phyloP scores from a whole-genome alignment of 192 early-diverging fungal species.

The Coemansia sp. region DNA sequence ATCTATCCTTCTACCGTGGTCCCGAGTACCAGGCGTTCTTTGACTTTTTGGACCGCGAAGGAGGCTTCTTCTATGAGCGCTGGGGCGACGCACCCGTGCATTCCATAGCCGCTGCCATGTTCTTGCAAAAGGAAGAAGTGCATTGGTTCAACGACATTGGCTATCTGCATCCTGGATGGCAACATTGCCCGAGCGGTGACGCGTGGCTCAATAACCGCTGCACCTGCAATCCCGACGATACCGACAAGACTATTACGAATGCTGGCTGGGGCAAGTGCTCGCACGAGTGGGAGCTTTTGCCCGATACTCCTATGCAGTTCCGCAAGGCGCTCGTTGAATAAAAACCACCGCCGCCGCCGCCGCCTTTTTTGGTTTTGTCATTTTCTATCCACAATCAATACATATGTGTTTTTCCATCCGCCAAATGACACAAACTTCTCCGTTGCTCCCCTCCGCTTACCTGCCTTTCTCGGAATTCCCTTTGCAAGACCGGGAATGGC shows the following conservation, averaged over 20 bases:
- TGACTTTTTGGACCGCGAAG: conserved; percentile 63
- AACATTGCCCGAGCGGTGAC: conserved; percentile 48
- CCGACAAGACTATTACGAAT: conserved; percentile 33
- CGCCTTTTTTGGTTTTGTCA: background rate
- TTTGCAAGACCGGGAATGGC: too few species aligned
- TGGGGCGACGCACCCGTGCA: conserved; percentile 66
- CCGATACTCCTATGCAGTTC: conserved; percentile 24
- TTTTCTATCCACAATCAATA: background rate
- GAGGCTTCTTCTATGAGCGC: conserved; percentile 85
- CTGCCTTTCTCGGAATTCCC: too few species aligned
- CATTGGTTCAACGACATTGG: conserved; percentile 74
- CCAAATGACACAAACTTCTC: too few species aligned
- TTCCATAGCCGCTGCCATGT: conserved; percentile 61
- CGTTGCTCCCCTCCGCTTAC: too few species aligned
- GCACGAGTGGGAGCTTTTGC: conserved; percentile 36
- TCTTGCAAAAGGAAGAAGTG: conserved; percentile 57
- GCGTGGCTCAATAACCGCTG: conserved; percentile 38
- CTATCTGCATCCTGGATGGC: conserved; percentile 62
- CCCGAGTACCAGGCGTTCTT: conserved; percentile 63
- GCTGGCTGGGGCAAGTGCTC: conserved; percentile 50
- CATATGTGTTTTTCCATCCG: too few species aligned
- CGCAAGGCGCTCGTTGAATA: conserved; percentile 21
- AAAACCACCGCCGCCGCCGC: background rate
- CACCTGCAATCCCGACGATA: conserved; percentile 42
- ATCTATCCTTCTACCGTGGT: conserved; percentile 65